phyloP scores from a whole-genome alignment of 2,329 filamentous ascomycete species.

The Alternaria metachromatica region DNA sequence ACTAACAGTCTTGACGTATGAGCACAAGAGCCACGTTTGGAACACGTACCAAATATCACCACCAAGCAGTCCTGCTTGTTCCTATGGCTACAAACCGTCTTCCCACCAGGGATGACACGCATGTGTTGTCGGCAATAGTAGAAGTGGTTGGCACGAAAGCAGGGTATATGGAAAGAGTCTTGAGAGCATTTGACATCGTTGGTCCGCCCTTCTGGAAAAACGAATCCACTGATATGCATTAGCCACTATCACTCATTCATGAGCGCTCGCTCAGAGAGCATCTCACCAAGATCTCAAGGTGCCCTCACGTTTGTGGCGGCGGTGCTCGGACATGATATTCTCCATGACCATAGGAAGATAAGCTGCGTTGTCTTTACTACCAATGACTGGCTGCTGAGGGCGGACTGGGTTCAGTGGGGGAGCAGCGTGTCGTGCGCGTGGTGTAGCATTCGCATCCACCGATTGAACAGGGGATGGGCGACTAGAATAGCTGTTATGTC shows the following conservation, averaged over 20 bases:
- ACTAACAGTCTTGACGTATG: neutral
- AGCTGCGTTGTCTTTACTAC: constrained; percentile 3
- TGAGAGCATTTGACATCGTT: neutral
- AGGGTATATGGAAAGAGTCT: neutral
- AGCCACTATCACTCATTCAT: neutral
- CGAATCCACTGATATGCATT: neutral
- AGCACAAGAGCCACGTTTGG: neutral
- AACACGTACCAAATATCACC: constrained; percentile 2
- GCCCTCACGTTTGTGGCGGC: neutral
- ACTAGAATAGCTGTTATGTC: neutral
- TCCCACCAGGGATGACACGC: neutral
- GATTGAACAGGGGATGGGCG: neutral
- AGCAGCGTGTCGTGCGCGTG: neutral
- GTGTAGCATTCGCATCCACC: neutral
- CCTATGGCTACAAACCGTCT: neutral
- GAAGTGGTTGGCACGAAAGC: constrained; percentile 10
- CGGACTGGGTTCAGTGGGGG: neutral
- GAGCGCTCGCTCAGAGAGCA: neutral
- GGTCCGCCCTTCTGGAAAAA: neutral
- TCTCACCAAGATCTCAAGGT: constrained; percentile 3
- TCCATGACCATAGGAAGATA: constrained; percentile 15
- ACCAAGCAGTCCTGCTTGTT: neutral
- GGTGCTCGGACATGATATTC: neutral
- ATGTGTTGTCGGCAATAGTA: constrained; percentile 11
- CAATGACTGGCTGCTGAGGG: neutral